Conservation (phyloP, 148 eudicot species). For the Vaccinium vitisidaea region DNA sequence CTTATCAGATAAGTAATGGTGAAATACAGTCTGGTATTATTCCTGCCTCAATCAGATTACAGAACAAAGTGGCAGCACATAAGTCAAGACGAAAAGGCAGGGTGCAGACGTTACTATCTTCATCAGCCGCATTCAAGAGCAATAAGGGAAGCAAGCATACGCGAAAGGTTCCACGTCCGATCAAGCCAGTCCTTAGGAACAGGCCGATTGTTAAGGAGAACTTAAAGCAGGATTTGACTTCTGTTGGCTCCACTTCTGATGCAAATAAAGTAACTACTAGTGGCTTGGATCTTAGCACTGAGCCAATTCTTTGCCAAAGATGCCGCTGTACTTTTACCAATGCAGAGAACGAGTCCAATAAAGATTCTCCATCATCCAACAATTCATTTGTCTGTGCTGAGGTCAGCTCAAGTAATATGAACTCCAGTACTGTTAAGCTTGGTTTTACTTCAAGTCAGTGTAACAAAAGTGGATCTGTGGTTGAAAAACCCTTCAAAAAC, state of each 20-base stretch:
- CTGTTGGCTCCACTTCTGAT: slow-evolving; percentile 30
- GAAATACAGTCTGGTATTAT: slow-evolving; percentile 13
- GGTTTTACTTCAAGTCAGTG: slow-evolving; percentile 30
- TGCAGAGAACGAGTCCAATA: slow-evolving; percentile 38
- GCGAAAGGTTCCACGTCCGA: slow-evolving; percentile 47
- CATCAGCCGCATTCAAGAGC: slow-evolving; percentile 37
- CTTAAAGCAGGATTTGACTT: slow-evolving; percentile 37
- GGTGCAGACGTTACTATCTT: slow-evolving; percentile 36
- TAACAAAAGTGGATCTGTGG: slow-evolving; percentile 28
- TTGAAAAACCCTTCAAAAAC: slow-evolving; percentile 33
- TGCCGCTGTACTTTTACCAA: slow-evolving; percentile 73
- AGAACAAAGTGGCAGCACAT: slow-evolving; percentile 30
- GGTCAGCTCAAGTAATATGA: slow-evolving; percentile 29
- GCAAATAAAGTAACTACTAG: slow-evolving; percentile 35
- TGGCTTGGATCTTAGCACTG: slow-evolving; percentile 37
- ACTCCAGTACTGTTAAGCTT: slow-evolving; percentile 37
- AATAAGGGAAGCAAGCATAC: slow-evolving; percentile 50
- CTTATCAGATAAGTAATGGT: slow-evolving; percentile 21
- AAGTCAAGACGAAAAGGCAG: slow-evolving; percentile 43
- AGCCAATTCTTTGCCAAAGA: slow-evolving; percentile 65
- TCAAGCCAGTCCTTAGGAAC: slow-evolving; percentile 60
- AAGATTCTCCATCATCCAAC: slow-evolving; percentile 32
- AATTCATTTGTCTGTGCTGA: slow-evolving; percentile 33
- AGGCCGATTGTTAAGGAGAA: slow-evolving; percentile 58
- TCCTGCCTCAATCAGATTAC: slow-evolving; percentile 24